These are phyloP conservation scores for Eimeria necatrix DNA, from an alignment of 169 alveolate genomes.

Conservation along the genomic window DNA sequence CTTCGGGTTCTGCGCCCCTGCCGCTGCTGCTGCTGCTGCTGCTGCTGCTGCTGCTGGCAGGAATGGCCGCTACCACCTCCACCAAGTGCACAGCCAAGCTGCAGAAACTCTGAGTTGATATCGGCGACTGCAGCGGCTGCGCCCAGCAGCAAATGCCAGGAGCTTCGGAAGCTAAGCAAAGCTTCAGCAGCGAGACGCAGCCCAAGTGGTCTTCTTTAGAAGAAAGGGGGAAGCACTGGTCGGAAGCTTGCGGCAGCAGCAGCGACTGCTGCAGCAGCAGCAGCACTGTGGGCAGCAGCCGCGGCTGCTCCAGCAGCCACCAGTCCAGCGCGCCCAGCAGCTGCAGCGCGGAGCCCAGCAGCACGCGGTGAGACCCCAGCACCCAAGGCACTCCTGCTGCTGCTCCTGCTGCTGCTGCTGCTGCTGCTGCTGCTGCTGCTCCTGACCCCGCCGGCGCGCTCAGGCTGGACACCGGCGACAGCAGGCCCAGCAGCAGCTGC, in stretches of 20 bases:
- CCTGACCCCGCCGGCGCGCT: not conserved
- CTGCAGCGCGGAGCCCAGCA: slow-evolving; percentile 50
- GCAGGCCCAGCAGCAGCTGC: slow-evolving; percentile 60
- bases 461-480: not conserved
- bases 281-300: slow-evolving; percentile 44
- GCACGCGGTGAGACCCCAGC: slow-evolving; percentile 17
- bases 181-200: slow-evolving; percentile 38
- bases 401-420: not conserved
- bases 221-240: not conserved
- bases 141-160: slow-evolving; percentile 31
- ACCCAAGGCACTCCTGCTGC: not conserved
- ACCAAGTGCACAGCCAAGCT: not conserved
- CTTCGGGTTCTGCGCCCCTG: not conserved
- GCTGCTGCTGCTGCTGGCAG: slow-evolving; percentile 27
- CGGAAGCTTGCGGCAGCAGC: slow-evolving; percentile 27
- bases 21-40: slow-evolving; percentile 53
- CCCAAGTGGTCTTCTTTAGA: slow-evolving; percentile 50
- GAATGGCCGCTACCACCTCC: slow-evolving; percentile 28
- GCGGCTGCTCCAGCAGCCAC: slow-evolving; percentile 57
- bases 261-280: slow-evolving; percentile 45
- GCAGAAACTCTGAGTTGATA: slow-evolving; percentile 21
- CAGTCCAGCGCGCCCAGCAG: slow-evolving; percentile 38
- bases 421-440: not conserved
- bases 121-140: slow-evolving; percentile 20
- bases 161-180: slow-evolving; percentile 13